Evolutionary conservation across 139 green algal genomes (phyloP), one percentile per base, ranked within the genome.

Genomic region (Tetraselmis chui): DNA sequence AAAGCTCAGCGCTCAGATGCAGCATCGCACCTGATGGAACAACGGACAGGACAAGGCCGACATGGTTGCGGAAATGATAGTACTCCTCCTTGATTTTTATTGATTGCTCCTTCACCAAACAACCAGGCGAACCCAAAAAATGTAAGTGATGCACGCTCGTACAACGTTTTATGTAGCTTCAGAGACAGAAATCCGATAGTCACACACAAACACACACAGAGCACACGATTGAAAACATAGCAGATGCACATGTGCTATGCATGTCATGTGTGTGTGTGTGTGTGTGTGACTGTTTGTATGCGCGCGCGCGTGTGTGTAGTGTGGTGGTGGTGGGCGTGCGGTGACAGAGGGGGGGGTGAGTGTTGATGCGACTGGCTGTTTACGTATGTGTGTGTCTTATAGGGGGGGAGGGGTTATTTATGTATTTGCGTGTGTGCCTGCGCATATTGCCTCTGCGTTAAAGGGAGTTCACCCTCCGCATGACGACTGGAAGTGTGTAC

Each of bases 21-120:
- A 76, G 79, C 79, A 75, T 23, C 2, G 1, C 31, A 67, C 18
- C 1, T 29, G 77, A 28, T 0, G 85, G 83, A 0, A 85, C 76
- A 59, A 93, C 28, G 31, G 89, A 82, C 84, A 94, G 89, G 22
- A 93, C 74, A 26, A 80, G 85, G 18, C 90, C 93, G 1, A 78
- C 84, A 30, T 82, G 81, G 87, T 94, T 92, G 0, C 95, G 81
- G 85, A 98, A 98, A 1, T 81, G 27, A 79, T 97, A 92, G 86
- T 98, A 98, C 84, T 98, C 94, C 83, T 97, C 91, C 84, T 97
- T 96, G 29, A 98, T 86, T 27, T 79, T 81, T 22, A 93, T 82
- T 31, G 83, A 83, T 76, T 91, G 83, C 59, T 91, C 85, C 30
- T 81, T 32, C 30, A 81, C n/a, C n/a, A n/a, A n/a, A n/a, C n/a